Evolutionary conservation across 164 flowering plant genomes (phyloP).

Genomic region (Tetracentron sinense): DNA sequence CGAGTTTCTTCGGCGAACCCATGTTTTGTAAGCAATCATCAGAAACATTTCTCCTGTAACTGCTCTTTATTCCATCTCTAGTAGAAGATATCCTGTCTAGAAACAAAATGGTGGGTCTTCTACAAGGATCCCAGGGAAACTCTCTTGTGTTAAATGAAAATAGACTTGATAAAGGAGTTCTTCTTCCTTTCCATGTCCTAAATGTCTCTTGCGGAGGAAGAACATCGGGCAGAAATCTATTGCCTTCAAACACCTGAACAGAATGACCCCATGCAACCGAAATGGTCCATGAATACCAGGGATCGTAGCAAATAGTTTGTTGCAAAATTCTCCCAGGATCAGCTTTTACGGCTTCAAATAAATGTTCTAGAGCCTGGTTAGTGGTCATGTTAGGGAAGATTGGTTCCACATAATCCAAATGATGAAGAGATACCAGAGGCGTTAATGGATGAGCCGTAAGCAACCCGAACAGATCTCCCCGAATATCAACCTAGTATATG

Average conservation of each 20-base stretch:
- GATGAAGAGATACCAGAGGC: conserved; percentile 57
- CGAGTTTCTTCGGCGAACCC: conserved; percentile 36
- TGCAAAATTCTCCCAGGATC: conserved; percentile 51
- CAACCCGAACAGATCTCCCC: conserved; percentile 42
- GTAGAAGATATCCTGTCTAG: conserved; percentile 24
- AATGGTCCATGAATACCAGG: conserved; percentile 52
- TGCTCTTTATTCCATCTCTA: conserved; percentile 16
- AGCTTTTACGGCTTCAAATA: conserved; percentile 27
- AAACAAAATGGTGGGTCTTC: conserved; percentile 41
- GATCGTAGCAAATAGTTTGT: conserved; percentile 55
- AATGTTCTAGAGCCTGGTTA: conserved; percentile 27
- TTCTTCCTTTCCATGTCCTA: conserved; percentile 32
- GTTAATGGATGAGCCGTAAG: conserved; percentile 48
- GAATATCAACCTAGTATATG: conserved; percentile 42
- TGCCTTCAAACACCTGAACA: conserved; percentile 34
- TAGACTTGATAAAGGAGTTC: neutral
- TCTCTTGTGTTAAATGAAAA: conserved; percentile 30
- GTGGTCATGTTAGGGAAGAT: conserved; percentile 55
- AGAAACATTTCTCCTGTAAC: conserved; percentile 26
- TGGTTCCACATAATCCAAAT: conserved; percentile 38
- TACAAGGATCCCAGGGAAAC: conserved; percentile 33
- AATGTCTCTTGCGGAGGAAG: conserved; percentile 37
- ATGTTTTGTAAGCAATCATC: conserved; percentile 31
- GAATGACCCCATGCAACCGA: conserved; percentile 68
- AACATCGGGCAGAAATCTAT: conserved; percentile 36